These are phyloP conservation scores for Tuber borchii DNA, from an alignment of 495 filamentous ascomycete species.

Conservation along the genomic window DNA sequence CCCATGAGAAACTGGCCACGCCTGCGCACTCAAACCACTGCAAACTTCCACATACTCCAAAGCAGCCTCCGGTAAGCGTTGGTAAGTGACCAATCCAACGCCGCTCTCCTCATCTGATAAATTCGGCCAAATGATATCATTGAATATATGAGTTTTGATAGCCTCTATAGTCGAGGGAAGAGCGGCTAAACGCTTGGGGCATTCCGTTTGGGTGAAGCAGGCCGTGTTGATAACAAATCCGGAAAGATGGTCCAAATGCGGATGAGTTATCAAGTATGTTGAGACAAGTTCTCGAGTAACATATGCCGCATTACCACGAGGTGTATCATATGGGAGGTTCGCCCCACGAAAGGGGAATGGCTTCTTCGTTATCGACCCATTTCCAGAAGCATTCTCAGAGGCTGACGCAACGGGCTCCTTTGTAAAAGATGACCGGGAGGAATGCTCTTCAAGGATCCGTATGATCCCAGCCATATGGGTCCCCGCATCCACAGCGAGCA, in stretches of 20 bases:
- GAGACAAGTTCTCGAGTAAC: slow-evolving; percentile 72
- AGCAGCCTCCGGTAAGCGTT: slow-evolving; percentile 79
- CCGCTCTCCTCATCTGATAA: slow-evolving; percentile 93
- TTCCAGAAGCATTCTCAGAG: slow-evolving; percentile 19
- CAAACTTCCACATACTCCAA: slow-evolving; percentile 83
- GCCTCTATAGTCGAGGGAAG: slow-evolving; percentile 78
- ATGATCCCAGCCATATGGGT: slow-evolving; percentile 79
- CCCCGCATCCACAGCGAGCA: slow-evolving; percentile 87
- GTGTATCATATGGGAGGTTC: slow-evolving; percentile 53
- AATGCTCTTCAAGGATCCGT: slow-evolving; percentile 57
- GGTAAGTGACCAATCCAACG: slow-evolving; percentile 83
- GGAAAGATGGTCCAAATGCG: slow-evolving; percentile 87
- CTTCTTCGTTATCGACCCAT: slow-evolving; percentile 18
- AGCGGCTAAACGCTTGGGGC: slow-evolving; percentile 73
- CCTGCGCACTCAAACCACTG: slow-evolving; percentile 71
- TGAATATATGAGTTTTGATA: slow-evolving; percentile 90
- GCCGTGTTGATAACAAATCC: slow-evolving; percentile 91
- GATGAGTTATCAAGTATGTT: slow-evolving; percentile 84
- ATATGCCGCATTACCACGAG: slow-evolving; percentile 71
- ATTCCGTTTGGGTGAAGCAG: slow-evolving; percentile 58
- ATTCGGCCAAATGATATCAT: slow-evolving; percentile 97
- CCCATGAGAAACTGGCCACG: slow-evolving; percentile 77
- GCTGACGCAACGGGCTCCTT: slow-evolving; percentile 14
- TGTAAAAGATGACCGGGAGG: slow-evolving; percentile 36
- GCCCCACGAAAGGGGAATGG: slow-evolving; percentile 70